A percentile compares a stretch with the other conserved stretches of the same genome.
Evolutionary conservation across 148 eudicot genomes (phyloP).

Genomic region (Rhododendron williamsianum): DNA sequence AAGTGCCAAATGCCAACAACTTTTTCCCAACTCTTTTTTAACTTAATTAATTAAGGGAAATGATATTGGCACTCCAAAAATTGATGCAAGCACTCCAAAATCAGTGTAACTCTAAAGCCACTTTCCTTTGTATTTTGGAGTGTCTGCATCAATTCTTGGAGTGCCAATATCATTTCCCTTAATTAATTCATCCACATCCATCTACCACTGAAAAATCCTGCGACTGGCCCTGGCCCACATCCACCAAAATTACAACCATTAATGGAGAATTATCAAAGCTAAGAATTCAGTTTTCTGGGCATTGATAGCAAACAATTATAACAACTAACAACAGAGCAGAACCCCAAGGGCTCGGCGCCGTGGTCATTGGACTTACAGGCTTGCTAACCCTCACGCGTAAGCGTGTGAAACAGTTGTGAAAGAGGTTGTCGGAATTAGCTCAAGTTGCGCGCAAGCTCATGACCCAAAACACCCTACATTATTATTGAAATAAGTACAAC

Average conservation of each 20-base stretch:
- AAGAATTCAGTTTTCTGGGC: background rate
- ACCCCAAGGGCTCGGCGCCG: background rate
- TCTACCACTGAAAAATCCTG: background rate
- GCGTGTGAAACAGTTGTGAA: background rate
- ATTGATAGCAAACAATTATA: background rate
- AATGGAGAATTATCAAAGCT: background rate
- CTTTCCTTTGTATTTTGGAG: no score
- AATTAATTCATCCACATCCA: background rate
- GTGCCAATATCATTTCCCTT: no score
- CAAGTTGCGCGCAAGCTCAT: no score
- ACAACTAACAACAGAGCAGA: no score
- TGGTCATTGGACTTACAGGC: background rate
- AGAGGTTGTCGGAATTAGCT: no score
- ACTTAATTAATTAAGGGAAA: background rate
- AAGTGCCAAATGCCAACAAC: background rate
- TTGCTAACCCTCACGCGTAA: no score
- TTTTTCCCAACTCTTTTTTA: background rate
- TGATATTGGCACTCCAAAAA: no score
- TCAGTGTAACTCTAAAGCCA: no score
- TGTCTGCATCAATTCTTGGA: no score
- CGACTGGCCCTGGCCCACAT: background rate
- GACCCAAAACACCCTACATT: no score
- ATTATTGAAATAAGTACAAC: no score
- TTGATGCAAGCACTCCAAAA: no score
- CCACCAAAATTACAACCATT: background rate